Evolutionary conservation across 2,329 filamentous ascomycete species (phyloP), one percentile per base, ranked within the genome.

Genomic region (Trichophyton benhamiae): DNA sequence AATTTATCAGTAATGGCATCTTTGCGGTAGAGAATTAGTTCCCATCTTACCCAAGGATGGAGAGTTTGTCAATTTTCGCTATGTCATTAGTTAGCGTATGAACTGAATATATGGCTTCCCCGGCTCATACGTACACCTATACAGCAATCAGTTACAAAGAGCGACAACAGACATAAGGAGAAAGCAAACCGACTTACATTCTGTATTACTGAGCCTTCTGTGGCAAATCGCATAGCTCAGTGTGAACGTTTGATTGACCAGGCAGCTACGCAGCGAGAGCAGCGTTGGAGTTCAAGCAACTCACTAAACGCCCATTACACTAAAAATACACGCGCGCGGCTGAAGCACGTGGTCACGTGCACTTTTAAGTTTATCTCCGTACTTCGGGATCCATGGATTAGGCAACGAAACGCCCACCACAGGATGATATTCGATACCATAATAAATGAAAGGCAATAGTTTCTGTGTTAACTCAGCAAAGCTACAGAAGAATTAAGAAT

Each of bases 61-160:
- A 88, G 67, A 96, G 83, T 72, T 91, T 95, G 71, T 96, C 89
- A 68, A 97, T 91, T 73, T 85, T 87, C 66, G 91, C 89, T 89
- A 60, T 36, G 25, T 11, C 13, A 27, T 42, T 25, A 3, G 42
- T 55, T 17, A 42, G 17, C 36, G 13, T 48, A 33, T 48, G 7
- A 49, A 38, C 7, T 15, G 2, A 22, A 22, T 17, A 48, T n/a
- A n/a, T 17, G 15, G 11, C 41, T 20, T 20, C 13, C 36, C 17
- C 3, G 3, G n/a, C 36, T 36, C 11, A 27, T 9, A 61, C 65
- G 63, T 58, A 66, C 65, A 66, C 65, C 65, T 66, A 33, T 30
- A 9, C 20, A 8, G 33, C 33, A 7, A 44, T n/a, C 52, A 4
- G 36, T 60, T 55, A 63, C 48, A 20, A 48, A 44, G 6, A 36